These are phyloP conservation scores for Escallonia herrerae DNA, from an alignment of 129 eudicot genomes.

Conservation along the genomic window DNA sequence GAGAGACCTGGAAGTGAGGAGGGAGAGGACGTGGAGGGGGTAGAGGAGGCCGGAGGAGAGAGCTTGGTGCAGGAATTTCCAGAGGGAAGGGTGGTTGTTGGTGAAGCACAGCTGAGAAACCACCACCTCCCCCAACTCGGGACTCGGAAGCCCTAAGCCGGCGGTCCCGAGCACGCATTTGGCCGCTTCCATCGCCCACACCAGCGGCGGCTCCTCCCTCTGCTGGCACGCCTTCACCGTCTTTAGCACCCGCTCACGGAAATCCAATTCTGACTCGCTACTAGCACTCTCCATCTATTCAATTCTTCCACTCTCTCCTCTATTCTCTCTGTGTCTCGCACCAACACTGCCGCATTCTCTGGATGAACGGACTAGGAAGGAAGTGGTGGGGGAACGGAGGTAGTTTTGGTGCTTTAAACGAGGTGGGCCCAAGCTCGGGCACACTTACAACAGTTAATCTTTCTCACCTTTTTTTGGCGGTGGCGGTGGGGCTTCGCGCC, in stretches of 20 bases:
- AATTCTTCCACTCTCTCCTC: not conserved
- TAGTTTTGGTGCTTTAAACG: no score
- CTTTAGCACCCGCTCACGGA: not conserved
- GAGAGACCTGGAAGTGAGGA: slow-evolving; percentile 12
- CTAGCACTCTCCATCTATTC: not conserved
- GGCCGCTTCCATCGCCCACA: slow-evolving; percentile 6
- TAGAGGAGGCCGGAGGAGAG: slow-evolving; percentile 11
- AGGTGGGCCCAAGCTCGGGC: no score
- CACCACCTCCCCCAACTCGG: slow-evolving; percentile 9
- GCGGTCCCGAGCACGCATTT: not conserved
- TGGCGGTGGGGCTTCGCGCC: no score
- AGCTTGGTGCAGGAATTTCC: slow-evolving; percentile 12
- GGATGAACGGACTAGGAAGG: not conserved
- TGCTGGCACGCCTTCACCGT: slow-evolving; percentile 11
- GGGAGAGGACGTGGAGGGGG: slow-evolving; percentile 14
- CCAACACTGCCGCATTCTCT: not conserved
- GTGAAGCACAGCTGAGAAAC: slow-evolving; percentile 10
- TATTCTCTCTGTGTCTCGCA: not conserved
- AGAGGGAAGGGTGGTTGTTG: slow-evolving; percentile 12
- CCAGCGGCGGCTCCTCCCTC: slow-evolving; percentile 11
- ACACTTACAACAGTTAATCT: no score
- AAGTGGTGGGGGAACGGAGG: not conserved
- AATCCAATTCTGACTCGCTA: not conserved
- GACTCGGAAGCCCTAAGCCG: not conserved
- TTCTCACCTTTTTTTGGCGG: no score